Evolutionary conservation across 495 filamentous ascomycete species (phyloP).

Genomic region (Mycothermus thermophilus): DNA sequence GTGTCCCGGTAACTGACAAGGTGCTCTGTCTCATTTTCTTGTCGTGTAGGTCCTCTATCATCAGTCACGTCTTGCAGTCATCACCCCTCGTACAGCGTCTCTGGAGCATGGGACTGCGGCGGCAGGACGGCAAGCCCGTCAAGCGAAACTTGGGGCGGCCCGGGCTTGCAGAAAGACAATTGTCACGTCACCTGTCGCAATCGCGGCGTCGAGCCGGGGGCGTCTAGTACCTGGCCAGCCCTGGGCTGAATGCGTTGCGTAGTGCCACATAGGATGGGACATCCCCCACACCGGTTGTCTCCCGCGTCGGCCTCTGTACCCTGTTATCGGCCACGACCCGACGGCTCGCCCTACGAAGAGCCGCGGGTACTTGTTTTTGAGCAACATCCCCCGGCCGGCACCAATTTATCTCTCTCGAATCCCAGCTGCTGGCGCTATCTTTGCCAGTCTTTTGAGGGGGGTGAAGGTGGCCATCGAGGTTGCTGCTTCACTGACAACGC

Average conservation of each 20-base stretch:
- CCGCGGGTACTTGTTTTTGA: conserved; percentile 10
- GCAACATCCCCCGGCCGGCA: not conserved
- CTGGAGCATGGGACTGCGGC: too few species aligned
- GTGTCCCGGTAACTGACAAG: too few species aligned
- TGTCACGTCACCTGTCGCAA: conserved; percentile 15
- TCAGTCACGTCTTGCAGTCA: too few species aligned
- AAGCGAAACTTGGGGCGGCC: conserved; percentile 3
- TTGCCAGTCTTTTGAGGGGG: not conserved
- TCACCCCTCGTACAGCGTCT: too few species aligned
- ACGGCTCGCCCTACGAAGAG: conserved; percentile 8
- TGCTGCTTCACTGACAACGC: too few species aligned
- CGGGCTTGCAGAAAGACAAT: conserved; percentile 7
- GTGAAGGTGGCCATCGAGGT: too few species aligned
- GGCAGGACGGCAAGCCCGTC: not conserved
- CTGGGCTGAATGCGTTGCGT: conserved; percentile 11
- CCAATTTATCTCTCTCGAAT: conserved; percentile 24
- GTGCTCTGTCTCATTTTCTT: too few species aligned
- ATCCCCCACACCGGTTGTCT: conserved; percentile 6
- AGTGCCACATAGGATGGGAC: conserved; percentile 15
- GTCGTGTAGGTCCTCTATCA: too few species aligned
- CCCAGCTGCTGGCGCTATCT: conserved; percentile 19
- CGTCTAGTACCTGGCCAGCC: conserved; percentile 6
- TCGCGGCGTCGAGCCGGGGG: conserved; percentile 7
- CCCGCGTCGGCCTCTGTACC: conserved; percentile 8
- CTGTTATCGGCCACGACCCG: conserved; percentile 12